A percentile compares a stretch with the other conserved stretches of the same genome.
Evolutionary conservation across 2,329 filamentous ascomycete species (phyloP).

Genomic region (Fusarium piperis): DNA sequence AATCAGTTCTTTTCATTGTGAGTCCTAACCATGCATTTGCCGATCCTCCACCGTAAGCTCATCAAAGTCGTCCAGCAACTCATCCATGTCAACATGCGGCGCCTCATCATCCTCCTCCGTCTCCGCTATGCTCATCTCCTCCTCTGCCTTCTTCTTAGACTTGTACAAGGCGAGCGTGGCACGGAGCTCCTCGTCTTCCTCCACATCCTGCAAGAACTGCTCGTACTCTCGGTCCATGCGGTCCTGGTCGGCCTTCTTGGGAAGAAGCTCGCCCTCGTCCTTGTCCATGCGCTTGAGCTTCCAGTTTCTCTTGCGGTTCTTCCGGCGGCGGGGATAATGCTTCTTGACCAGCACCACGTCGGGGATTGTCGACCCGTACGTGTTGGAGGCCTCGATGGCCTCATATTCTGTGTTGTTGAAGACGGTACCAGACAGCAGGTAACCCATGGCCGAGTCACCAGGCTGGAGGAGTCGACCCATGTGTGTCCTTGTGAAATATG

Average conservation of each 20-base stretch:
- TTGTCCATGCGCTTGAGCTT: conserved; percentile 91
- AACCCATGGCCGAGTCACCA: conserved; percentile 95
- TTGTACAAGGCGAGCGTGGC: conserved; percentile 89
- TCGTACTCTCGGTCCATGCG: conserved; percentile 94
- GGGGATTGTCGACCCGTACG: conserved; percentile 81
- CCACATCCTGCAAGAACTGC: conserved; percentile 95
- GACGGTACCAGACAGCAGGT: conserved; percentile 86
- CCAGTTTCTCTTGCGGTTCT: conserved; percentile 86
- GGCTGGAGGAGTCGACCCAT: conserved; percentile 85
- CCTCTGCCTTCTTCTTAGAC: conserved; percentile 62
- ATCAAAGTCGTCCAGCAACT: conserved; percentile 91
- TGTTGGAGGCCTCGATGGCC: conserved; percentile 79
- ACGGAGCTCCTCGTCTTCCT: conserved; percentile 91
- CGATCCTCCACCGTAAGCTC: conserved; percentile 66
- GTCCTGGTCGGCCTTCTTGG: conserved; percentile 87
- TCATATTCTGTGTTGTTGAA: conserved; percentile 92
- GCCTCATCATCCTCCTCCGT: conserved; percentile 72
- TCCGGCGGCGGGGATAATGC: conserved; percentile 87
- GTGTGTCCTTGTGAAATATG: conserved; percentile 91
- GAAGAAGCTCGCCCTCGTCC: conserved; percentile 88
- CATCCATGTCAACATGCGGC: conserved; percentile 79
- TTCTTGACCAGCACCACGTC: conserved; percentile 98
- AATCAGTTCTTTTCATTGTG: conserved; percentile 40
- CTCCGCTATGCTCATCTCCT: conserved; percentile 74
- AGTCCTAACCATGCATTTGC: conserved; percentile 48